Base-by-base conservation (phyloP, 1,284 basidiomycete genomes). In the Filobasidium uniguttulatum region DNA sequence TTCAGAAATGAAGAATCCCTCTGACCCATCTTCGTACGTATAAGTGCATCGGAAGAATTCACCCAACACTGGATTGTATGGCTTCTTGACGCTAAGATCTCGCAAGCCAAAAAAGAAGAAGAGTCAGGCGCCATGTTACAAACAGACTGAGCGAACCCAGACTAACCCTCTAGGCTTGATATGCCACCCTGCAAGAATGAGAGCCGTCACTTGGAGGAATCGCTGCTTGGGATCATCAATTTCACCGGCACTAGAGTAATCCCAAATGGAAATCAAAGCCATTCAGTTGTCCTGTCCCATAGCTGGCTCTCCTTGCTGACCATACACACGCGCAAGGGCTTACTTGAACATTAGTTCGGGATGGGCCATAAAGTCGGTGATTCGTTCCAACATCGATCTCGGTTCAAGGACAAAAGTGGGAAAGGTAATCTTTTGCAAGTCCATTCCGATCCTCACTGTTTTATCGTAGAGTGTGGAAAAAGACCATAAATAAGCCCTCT, bases 331-430 rank as follows among this genome's bases (percentile, higher is more conserved):
- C 22, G 8, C 22, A 22, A 9, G 40, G 25, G 14, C 40, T 23
- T 43, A 43, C 40, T 43, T 43, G 20, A 53, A 97, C 66, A 98
- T 83, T 63, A 97, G 81, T 71, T 98, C 91, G 23, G 94, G 90
- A 72, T 97, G 93, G 55, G 88, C 87, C 82, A 98, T 91, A 69
- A 99, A 99, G 73, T 99, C 94, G 35, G 90, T 94, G 64, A 96
- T 91, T 59, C 90, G 81, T 72, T 96, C 90, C 46, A 93, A 77
- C 81, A 94, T 86, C 61, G 83, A 85, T 60, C 89, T 75, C 5
- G 89, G 89, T 69, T 96, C 90, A 51, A 96, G 78, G 0, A 96
- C 90, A 61, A 96, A 96, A 0, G 89, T 94, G 40, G 84, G 85
- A 66, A 88, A 83, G 15, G 91, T 89, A 56, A 96, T 88, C 69